phyloP scores from a whole-genome alignment of 768 basidiomycete species.

The Serendipita indica region DNA sequence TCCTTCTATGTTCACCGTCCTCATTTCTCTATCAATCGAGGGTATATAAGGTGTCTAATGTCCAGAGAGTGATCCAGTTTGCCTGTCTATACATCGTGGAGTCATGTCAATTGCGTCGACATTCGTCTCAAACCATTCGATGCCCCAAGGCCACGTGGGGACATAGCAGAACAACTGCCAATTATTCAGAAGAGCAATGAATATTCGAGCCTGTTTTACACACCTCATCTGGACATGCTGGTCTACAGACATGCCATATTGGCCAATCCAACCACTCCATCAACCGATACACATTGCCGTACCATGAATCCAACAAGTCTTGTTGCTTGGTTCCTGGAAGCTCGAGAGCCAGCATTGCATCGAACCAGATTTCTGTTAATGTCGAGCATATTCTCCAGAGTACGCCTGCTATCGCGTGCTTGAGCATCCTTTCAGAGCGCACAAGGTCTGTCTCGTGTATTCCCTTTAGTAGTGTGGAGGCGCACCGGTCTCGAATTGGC shows the following conservation, averaged over 20 bases:
- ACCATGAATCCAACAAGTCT: constrained; percentile 14
- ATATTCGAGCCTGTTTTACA: background rate
- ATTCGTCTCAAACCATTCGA: background rate
- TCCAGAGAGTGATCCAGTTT: background rate
- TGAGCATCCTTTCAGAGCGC: constrained; percentile 14
- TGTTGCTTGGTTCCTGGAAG: background rate
- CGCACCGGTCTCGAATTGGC: background rate
- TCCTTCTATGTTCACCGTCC: too few species aligned
- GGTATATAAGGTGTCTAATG: too few species aligned
- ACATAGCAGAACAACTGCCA: background rate
- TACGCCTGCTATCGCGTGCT: constrained; percentile 13
- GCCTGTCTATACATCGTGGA: background rate
- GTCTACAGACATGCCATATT: constrained; percentile 17
- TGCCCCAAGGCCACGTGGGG: background rate
- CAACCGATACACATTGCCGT: constrained; percentile 8
- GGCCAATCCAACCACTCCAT: constrained; percentile 19
- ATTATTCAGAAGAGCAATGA: background rate
- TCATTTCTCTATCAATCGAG: too few species aligned
- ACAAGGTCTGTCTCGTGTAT: background rate
- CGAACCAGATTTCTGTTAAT: constrained; percentile 16
- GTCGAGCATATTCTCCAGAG: constrained; percentile 17
- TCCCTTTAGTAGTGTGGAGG: background rate
- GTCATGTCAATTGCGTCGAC: background rate
- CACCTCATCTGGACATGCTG: constrained; percentile 12
- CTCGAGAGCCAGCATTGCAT: constrained; percentile 13